Evolutionary conservation across 2,329 filamentous ascomycete genomes (phyloP).

Genomic region (Fusarium sp.): DNA sequence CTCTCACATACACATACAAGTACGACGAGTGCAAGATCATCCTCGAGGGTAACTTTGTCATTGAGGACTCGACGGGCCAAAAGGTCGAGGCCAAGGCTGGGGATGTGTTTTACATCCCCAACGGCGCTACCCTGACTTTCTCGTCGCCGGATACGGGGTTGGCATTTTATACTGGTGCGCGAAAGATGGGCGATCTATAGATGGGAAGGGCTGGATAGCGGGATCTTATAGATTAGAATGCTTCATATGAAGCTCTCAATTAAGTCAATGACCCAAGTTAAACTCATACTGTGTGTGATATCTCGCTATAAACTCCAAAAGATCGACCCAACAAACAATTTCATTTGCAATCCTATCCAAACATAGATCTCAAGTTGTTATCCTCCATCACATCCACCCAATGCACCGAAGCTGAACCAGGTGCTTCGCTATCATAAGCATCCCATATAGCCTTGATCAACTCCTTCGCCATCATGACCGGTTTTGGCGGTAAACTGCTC

Average conservation of each 20-base stretch:
- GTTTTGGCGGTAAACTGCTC: conserved; percentile 51
- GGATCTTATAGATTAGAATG: conserved; percentile 25
- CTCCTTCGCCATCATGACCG: conserved; percentile 52
- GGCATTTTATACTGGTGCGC: conserved; percentile 63
- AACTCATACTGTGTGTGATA: neutral
- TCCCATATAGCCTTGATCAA: conserved; percentile 53
- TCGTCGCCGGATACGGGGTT: conserved; percentile 67
- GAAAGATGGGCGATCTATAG: conserved; percentile 46
- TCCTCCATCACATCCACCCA: conserved; percentile 55
- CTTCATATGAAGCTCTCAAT: neutral
- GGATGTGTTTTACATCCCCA: conserved; percentile 75
- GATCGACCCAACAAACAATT: conserved; percentile 31
- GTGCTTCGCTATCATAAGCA: conserved; percentile 49
- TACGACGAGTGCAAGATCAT: conserved; percentile 81
- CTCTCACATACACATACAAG: conserved; percentile 72
- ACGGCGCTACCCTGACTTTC: conserved; percentile 72
- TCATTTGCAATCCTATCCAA: conserved; percentile 38
- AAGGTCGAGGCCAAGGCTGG: conserved; percentile 66
- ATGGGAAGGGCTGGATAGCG: neutral
- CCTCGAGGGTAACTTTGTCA: conserved; percentile 71
- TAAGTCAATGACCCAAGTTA: neutral
- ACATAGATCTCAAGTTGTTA: conserved; percentile 45
- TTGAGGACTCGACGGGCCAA: conserved; percentile 68
- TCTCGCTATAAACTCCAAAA: neutral
- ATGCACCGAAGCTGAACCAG: conserved; percentile 46